Evolutionary conservation across 75 land plant species (phyloP), one percentile per base, ranked within the genome.

Genomic region (Sequoiadendron giganteum): DNA sequence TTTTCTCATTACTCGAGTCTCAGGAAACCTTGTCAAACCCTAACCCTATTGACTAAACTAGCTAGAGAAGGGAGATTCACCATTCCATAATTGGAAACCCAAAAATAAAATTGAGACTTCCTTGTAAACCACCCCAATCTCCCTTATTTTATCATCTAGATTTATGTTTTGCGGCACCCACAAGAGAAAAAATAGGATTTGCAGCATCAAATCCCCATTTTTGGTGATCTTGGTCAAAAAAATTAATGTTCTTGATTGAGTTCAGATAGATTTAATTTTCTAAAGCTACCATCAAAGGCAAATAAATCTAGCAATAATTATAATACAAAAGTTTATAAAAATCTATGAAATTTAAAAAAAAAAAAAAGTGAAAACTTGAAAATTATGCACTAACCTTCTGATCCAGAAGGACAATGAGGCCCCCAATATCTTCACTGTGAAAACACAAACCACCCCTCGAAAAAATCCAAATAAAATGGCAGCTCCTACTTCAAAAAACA

Each of bases 391-490:
- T 87, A 30, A 95, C 99, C 99, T 91, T 84, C 98, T 98, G 88
- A 97, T 89, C 91, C 89, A 95, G 91, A 97, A 97, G 78, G 99
- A 98, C 75, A 97, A 92, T 3, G 99, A 96, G n/a, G 99, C 98
- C 7, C 93, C 98, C 81, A 97, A 90, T 54, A 96, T 87, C 93
- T 97, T 97, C 55, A 98, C 99, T 19, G 94, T 85, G 87, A 97
- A 97, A 87, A 97, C 98, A 86, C 99, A 97, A 30, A 92, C 30
- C 14, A 97, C 93, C 55, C 96, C 99, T 10, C 90, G 89, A 40
- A 95, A 48, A 92, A 97, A 97, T 1, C 99, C 99, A 87, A 97
- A 97, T 36, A 97, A 92, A 30, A 96, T 86, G 19, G 95, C 91
- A 21, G 99, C 99, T 9, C 94, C 98, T n/a, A 98, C 99, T 87